A percentile compares a stretch with the other conserved stretches of the same genome.
Conservation (phyloP, 108 stramenopile genomes). For the Skeletonema costatum region DNA sequence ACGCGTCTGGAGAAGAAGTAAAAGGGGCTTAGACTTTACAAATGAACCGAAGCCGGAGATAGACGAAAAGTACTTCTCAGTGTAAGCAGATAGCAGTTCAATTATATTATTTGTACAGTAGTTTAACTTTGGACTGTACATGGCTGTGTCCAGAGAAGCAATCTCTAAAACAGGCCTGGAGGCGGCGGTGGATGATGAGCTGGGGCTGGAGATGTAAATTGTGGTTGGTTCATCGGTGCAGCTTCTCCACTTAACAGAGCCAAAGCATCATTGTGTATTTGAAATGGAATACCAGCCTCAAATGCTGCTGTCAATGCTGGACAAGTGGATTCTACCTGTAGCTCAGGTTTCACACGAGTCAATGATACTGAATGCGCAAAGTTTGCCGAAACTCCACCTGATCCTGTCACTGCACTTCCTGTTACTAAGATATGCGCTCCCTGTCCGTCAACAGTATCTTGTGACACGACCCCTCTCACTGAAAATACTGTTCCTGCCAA, state of each 20-base stretch:
- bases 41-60: too few species aligned
- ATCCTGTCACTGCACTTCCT: constrained; percentile 51
- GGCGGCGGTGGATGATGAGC: constrained; percentile 33
- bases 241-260: constrained; percentile 51
- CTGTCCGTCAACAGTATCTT: constrained; percentile 48
- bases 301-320: constrained; percentile 18
- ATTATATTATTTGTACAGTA: neutral
- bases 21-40: neutral
- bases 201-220: constrained; percentile 20
- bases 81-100: neutral
- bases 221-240: constrained; percentile 10
- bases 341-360: constrained; percentile 13
- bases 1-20: too few species aligned
- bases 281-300: constrained; percentile 49
- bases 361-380: constrained; percentile 76
- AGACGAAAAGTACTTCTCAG: too few species aligned
- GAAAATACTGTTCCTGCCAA: constrained; percentile 54
- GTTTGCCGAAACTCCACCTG: constrained; percentile 39
- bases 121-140: neutral
- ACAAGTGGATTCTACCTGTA: neutral
- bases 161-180: constrained; percentile 27
- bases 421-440: constrained; percentile 58
- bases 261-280: constrained; percentile 81
- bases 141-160: neutral
- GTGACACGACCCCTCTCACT: constrained; percentile 71